A percentile compares a stretch with the other conserved stretches of the same genome.
Conservation (phyloP, 805 yeast species). For the Brettanomyces nanus region DNA sequence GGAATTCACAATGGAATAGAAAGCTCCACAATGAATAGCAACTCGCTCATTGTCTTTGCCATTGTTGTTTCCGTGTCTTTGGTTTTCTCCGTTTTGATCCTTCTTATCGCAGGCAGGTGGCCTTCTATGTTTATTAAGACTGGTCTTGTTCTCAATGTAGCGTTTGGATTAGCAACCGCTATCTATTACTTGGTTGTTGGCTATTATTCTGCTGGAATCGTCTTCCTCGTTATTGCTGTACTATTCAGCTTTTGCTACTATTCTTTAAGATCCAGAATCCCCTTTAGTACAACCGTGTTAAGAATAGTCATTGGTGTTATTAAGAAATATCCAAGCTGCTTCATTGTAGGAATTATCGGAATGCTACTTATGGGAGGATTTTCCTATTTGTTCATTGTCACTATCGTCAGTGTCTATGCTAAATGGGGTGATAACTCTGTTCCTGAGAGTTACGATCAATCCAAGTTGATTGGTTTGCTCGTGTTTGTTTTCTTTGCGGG, state of each 20-base stretch:
- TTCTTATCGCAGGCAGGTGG: conserved; percentile 51
- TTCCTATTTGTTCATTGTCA: conserved; percentile 55
- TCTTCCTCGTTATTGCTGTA: conserved; percentile 28
- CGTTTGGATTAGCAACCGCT: conserved; percentile 68
- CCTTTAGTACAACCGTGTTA: conserved; percentile 21
- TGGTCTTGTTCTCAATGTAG: conserved; percentile 62
- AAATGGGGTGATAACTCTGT: conserved; percentile 42
- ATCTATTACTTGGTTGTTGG: conserved; percentile 60
- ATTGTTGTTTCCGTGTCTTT: conserved; percentile 57
- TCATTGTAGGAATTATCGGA: conserved; percentile 31
- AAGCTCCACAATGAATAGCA: conserved; percentile 63
- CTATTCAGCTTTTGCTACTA: conserved; percentile 13
- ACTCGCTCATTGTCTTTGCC: conserved; percentile 62
- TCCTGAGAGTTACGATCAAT: conserved; percentile 10
- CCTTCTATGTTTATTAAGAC: conserved; percentile 62
- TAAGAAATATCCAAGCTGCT: conserved; percentile 58
- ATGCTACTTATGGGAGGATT: conserved; percentile 54
- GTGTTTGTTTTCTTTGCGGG: conserved; percentile 79
- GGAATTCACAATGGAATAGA: conserved; percentile 48
- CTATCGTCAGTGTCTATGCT: conserved; percentile 68
- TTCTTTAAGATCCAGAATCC: conserved; percentile 16
- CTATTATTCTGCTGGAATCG: conserved; percentile 75
- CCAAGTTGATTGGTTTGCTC: conserved; percentile 36
- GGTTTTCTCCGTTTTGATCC: conserved; percentile 46
- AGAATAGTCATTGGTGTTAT: conserved; percentile 58